Evolutionary conservation across 192 early-diverging fungal species (phyloP).

Genomic region (Rhizoclosmatium globosum): DNA sequence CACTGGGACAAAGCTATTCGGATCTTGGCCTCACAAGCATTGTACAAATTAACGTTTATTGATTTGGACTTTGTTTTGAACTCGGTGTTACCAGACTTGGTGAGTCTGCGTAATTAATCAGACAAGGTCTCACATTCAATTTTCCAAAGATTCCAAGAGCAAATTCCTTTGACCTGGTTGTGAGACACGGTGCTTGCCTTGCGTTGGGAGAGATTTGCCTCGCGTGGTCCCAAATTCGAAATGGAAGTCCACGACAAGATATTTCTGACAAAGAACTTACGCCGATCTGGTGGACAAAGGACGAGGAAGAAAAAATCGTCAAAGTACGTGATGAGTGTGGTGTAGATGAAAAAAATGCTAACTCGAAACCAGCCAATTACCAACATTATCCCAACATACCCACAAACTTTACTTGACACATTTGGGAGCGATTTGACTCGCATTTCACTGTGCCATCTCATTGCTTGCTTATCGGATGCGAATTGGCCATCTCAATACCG

Average conservation of each 20-base stretch:
- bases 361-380: constrained; percentile 38
- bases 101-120: constrained; percentile 11
- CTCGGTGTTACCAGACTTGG: constrained; percentile 32
- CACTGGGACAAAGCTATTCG: constrained; percentile 93
- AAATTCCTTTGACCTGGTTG: constrained; percentile 54
- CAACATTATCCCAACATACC: constrained; percentile 37
- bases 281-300: constrained; percentile 29
- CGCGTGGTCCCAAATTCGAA: constrained; percentile 46
- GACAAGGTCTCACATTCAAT: background rate
- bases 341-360: too few relatives aligned
- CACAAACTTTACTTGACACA: constrained; percentile 54
- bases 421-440: constrained; percentile 67
- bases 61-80: constrained; percentile 38
- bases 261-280: background rate
- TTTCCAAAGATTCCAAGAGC: constrained; percentile 53
- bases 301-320: constrained; percentile 27
- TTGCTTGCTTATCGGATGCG: constrained; percentile 57
- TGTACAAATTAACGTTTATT: constrained; percentile 67
- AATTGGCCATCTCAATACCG: constrained; percentile 38
- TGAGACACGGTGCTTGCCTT: constrained; percentile 70
- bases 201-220: constrained; percentile 67
- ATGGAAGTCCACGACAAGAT: background rate
- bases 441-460: constrained; percentile 52
- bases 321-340: constrained; percentile 24
- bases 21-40: constrained; percentile 75